Base-by-base conservation (phyloP, 768 basidiomycete genomes). In the Mycena galericulata region DNA sequence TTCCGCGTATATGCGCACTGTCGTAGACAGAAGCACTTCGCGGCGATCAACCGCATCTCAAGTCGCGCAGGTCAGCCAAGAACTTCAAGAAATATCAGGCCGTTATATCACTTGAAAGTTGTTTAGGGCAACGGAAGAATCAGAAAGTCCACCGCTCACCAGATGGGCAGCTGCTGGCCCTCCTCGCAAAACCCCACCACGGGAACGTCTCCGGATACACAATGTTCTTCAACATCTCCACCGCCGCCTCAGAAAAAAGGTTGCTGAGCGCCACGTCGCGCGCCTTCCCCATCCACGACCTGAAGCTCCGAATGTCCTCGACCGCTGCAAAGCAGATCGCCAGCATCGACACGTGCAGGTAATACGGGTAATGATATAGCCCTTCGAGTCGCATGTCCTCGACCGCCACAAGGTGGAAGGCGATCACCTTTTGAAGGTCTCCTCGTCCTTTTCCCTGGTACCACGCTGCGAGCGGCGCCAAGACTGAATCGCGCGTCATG, bases 221-320 rank as follows among this genome's bases (percentile, higher is more conserved):
- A 5, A 72, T 64, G 12, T 62, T 18, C 22, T 45, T 30, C n/a
- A 65, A n/a, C 66, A 72, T 64, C n/a, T 72, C 62, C 3, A 20
- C 40, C 22, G 70, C 59, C 27, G n/a, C n/a, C 8, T 65, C 62
- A 41, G 53, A 27, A 34, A 46, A 66, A 14, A 61, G 41, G 32
- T 62, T 65, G 27, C 46, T 26, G 47, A 57, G 15, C 0, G 63
- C 70, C 26, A 62, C 58, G 17, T 68, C 70, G 45, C 70, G 57
- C 32, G 67, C 63, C 62, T 58, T 68, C 32, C 63, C 67, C 41
- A 72, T 66, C 70, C 70, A 72, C 46, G 45, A 36, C 17, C 70
- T 51, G 24, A 72, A 72, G 18, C 60, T 41, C 24, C 62, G 57
- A 4, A 59, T 51, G 38, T 71, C 70, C 49, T 64, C 58, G 18